Base-by-base conservation (phyloP, 2,329 filamentous ascomycete genomes). In the Neopestalotiopsis rosae region DNA sequence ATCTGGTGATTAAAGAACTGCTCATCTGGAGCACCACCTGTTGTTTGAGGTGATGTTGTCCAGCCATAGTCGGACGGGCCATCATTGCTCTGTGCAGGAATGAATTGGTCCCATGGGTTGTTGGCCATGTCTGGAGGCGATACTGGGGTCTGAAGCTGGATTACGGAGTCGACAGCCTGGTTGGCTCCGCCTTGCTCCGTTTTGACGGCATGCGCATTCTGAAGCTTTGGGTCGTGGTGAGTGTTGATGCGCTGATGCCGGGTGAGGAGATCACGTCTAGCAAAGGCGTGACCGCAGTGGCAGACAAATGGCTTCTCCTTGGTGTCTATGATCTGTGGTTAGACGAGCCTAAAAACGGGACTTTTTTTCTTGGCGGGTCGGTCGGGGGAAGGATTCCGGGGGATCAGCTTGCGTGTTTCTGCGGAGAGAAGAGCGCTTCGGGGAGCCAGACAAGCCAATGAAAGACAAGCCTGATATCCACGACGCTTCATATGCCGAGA, bases 241-340 rank as follows among this genome's bases (percentile, higher is more conserved):
- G 78, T 74, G 4, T 74, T 68, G 59, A 84, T 79, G 65, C 82
- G 79, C 69, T 84, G 79, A 70, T 84, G 83, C 28, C 83, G 79
- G 62, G 82, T 84, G 71, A 85, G 73, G 14, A 85, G 75, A 72
- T 85, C 83, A 24, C 83, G 79, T 24, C 83, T 78, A 10, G 83
- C 80, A 71, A 84, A 85, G 1, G 83, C 81, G 12, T 81, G 80
- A 66, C 82, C 81, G 72, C 83, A 85, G 56, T 75, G 77, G 68
- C 83, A 85, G 24, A 83, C 69, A 70, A 83, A 85, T 1, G 83
- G 83, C 71, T 85, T 85, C 74, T 85, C 83, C 65, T 85, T 85
- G 67, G 83, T 85, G 72, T 85, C 83, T 85, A 17, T 61, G 52
- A 34, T 30, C 40, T 52, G 30, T 38, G 34, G 34, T 52, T 67